Conservation (phyloP, 148 eudicot genomes). For the Camellia sinensis region DNA sequence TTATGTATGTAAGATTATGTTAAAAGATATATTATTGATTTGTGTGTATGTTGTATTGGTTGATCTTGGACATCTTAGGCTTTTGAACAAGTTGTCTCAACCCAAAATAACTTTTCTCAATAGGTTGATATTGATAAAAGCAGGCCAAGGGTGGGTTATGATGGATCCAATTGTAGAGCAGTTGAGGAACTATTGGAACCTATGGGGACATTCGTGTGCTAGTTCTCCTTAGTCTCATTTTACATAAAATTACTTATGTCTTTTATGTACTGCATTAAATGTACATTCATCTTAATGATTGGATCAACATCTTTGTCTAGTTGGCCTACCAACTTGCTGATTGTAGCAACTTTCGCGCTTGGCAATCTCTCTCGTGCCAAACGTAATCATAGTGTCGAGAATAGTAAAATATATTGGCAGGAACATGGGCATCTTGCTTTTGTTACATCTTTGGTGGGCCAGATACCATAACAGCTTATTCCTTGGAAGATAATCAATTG, state of each 20-base stretch:
- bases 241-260: neutral
- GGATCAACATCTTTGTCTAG: neutral
- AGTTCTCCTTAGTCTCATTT: neutral
- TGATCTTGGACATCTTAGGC: too few species aligned
- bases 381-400: neutral
- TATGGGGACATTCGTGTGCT: too few species aligned
- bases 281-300: neutral
- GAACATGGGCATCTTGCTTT: neutral
- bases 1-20: too few species aligned
- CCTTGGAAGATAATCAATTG: neutral
- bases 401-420: neutral
- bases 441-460: neutral
- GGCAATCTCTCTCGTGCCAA: neutral
- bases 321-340: neutral
- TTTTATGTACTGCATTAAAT: too few species aligned
- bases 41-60: too few species aligned
- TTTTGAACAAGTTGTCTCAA: too few species aligned
- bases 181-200: too few species aligned
- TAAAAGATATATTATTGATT: too few species aligned
- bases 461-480: neutral
- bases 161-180: too few species aligned
- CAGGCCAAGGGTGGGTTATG: too few species aligned
- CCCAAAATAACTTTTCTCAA: too few species aligned
- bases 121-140: too few species aligned
- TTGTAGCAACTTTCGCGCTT: neutral